Conservation (phyloP, 768 basidiomycete species). For the Boletus rubroflammeus region DNA sequence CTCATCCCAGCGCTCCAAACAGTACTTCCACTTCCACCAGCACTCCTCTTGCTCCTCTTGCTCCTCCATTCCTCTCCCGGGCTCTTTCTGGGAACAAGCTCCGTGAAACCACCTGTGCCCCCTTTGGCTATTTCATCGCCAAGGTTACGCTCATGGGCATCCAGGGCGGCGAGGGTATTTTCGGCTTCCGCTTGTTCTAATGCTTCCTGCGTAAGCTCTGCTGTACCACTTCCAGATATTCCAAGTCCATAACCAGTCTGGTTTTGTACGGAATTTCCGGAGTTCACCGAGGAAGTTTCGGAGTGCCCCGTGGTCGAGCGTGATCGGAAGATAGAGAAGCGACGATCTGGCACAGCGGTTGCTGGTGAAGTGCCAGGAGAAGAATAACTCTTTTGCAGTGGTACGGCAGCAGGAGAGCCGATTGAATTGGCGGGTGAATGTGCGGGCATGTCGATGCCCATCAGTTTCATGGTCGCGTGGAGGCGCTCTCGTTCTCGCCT, state of each 20-base stretch:
- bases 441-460: conserved; percentile 80
- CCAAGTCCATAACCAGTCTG: conserved; percentile 31
- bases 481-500: conserved; percentile 81
- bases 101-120: conserved; percentile 71
- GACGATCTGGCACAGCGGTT: conserved; percentile 34
- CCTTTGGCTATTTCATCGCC: conserved; percentile 78
- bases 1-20: conserved; percentile 88
- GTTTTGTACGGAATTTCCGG: conserved; percentile 39
- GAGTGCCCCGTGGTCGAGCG: conserved; percentile 42
- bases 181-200: conserved; percentile 78
- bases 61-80: conserved; percentile 53
- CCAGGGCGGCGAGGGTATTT: conserved; percentile 70
- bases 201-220: conserved; percentile 67
- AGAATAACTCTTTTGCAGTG: conserved; percentile 40
- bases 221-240: conserved; percentile 23
- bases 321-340: conserved; percentile 72
- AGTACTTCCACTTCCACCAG: conserved; percentile 69
- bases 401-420: conserved; percentile 30
- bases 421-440: conserved; percentile 34
- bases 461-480: conserved; percentile 87
- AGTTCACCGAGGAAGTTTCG: conserved; percentile 48
- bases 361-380: conserved; percentile 33
- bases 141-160: conserved; percentile 70
- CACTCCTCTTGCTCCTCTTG: conserved; percentile 45
- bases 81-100: conserved; percentile 51